Evolutionary conservation across 495 filamentous ascomycete species (phyloP).

Genomic region (Mytilinidion resinicola): DNA sequence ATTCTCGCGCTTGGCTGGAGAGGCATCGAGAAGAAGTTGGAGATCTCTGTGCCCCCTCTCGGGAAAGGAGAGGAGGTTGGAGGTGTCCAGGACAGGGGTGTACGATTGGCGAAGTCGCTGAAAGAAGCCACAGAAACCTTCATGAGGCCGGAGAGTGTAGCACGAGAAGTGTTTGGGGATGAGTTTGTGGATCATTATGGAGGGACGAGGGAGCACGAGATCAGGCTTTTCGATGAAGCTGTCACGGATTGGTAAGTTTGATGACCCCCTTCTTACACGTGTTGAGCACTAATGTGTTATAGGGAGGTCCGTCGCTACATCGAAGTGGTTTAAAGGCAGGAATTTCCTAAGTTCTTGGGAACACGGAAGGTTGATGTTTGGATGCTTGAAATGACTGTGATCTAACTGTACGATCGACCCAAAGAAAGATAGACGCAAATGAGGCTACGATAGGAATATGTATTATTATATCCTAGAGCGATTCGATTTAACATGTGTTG

Average conservation of each 20-base stretch:
- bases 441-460: too few species aligned
- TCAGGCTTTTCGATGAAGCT: constrained; percentile 86
- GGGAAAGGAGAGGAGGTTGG: constrained; percentile 77
- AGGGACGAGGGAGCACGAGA: constrained; percentile 87
- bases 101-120: constrained; percentile 70
- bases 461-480: too few species aligned
- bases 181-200: constrained; percentile 94
- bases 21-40: constrained; percentile 82
- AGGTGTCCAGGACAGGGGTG: constrained; percentile 56
- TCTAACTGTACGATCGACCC: too few species aligned
- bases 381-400: too few species aligned
- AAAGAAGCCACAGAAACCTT: constrained; percentile 77
- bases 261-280: not conserved
- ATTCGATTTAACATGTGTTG: too few species aligned
- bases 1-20: constrained; percentile 82
- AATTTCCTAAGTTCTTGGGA: not conserved
- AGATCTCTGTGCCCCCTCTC: constrained; percentile 74
- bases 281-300: constrained; percentile 17
- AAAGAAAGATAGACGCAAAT: too few species aligned
- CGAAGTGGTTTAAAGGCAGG: constrained; percentile 53
- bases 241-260: constrained; percentile 80
- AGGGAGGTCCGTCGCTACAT: constrained; percentile 67
- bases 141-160: constrained; percentile 66
- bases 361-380: too few species aligned
- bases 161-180: constrained; percentile 86